phyloP scores from a whole-genome alignment of 1,284 basidiomycete genomes.

The Apiotrichum laibachii region DNA sequence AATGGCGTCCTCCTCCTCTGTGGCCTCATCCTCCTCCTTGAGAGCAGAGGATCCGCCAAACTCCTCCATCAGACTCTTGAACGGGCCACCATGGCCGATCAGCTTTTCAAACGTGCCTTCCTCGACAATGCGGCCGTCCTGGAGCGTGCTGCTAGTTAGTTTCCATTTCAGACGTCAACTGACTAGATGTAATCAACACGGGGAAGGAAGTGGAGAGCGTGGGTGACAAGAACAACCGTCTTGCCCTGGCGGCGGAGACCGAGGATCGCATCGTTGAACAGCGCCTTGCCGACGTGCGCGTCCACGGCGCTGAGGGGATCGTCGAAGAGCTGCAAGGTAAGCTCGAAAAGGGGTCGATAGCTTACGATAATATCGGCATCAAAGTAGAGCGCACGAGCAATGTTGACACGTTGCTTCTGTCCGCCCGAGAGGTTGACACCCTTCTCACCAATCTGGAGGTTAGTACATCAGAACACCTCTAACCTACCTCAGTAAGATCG shows the following conservation, averaged over 20 bases:
- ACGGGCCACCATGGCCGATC: slow-evolving; percentile 57
- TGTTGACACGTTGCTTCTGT: slow-evolving; percentile 54
- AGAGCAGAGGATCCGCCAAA: slow-evolving; percentile 59
- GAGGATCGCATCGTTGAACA: slow-evolving; percentile 81
- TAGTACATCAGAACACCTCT: slow-evolving; percentile 58
- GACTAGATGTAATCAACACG: slow-evolving; percentile 21
- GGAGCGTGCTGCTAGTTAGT: slow-evolving; percentile 57
- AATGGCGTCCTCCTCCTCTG: slow-evolving; percentile 47
- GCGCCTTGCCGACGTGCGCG: slow-evolving; percentile 78
- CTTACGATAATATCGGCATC: slow-evolving; percentile 68
- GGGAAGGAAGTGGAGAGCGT: slow-evolving; percentile 53
- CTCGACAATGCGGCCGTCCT: slow-evolving; percentile 62
- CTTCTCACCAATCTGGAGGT: slow-evolving; percentile 56
- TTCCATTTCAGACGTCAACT: slow-evolving; percentile 47
- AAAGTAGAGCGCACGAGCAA: slow-evolving; percentile 81
- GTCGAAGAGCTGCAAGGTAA: slow-evolving; percentile 60
- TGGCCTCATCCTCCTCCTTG: slow-evolving; percentile 53
- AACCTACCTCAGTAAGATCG: slow-evolving; percentile 62
- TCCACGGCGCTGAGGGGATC: slow-evolving; percentile 76
- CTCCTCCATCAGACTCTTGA: slow-evolving; percentile 62
- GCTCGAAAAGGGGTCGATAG: background rate
- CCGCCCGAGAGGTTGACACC: slow-evolving; percentile 53
- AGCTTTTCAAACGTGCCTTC: slow-evolving; percentile 64
- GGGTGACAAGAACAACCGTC: slow-evolving; percentile 68
- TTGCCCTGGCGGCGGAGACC: slow-evolving; percentile 59